Evolutionary conservation across 768 basidiomycete species (phyloP), one percentile per base, ranked within the genome.

Genomic region (Mycena vitilis): DNA sequence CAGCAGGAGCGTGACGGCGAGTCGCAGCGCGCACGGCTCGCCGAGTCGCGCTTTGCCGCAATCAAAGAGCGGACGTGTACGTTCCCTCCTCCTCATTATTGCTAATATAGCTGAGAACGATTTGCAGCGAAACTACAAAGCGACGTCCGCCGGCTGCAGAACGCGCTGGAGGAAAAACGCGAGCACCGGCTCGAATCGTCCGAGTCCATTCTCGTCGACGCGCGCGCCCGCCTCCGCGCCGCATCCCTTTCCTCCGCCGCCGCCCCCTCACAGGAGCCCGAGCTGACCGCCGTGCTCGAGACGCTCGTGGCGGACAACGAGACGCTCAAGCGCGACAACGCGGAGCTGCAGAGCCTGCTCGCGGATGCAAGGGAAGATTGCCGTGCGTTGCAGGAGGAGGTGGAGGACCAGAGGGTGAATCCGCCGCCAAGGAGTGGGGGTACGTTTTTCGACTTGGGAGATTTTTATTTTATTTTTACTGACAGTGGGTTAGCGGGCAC

Each of bases 291-390:
- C 61, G 89, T 95, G 15, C 81, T 98, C 16, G 94, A 95, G 76
- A 89, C 91, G n/a, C 83, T 97, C 37, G 95, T 96, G 10, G 88
- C 89, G 40, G 93, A 94, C 73, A 97, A 95, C 73, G 93, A 96
- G 71, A 84, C 84, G 30, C 80, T 96, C 60, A 94, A 93, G 77
- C 89, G 88, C 22, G 94, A 95, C 73, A 95, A 93, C 66, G 85
- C 87, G 9, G 94, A 97, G 74, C 79, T 97, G 55, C 91, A 93
- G 65, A 86, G 85, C 54, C 78, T 95, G 11, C 82, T 98, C 9
- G 79, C 86, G 2, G 92, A 95, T 57, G 85, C 92, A 1, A 86
- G 94, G 34, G 95, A 96, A 74, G 93, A 96, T 69, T 76, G 91
- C 6, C 87, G 89, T 63, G 76, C 80, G 1, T 75, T 95, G 51